A percentile compares a stretch with the other conserved stretches of the same genome.
Conservation (phyloP, 106 monocot genomes). For the Apostasia ramifera region DNA sequence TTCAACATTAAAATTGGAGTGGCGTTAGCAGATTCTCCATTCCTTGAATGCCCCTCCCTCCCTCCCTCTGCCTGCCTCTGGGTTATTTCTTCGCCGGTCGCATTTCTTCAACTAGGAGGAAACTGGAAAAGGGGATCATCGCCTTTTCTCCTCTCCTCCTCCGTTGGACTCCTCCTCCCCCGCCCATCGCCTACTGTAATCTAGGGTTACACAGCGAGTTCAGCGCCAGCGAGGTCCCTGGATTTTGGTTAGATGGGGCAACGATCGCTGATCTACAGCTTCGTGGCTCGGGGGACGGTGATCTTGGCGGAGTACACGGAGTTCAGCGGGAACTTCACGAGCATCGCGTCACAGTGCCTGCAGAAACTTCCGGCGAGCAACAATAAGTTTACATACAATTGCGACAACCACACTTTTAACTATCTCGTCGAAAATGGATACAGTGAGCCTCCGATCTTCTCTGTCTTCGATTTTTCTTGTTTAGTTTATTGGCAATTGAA, state of each 20-base stretch:
- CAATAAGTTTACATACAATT: slow-evolving; percentile 27
- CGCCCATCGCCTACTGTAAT: not conserved
- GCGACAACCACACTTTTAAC: slow-evolving; percentile 24
- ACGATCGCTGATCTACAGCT: slow-evolving; percentile 18
- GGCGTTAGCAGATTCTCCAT: no score
- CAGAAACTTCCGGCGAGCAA: slow-evolving; percentile 26
- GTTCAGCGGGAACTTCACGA: slow-evolving; percentile 26
- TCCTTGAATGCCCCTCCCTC: no score
- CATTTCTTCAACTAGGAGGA: no score
- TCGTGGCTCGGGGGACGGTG: slow-evolving; percentile 23
- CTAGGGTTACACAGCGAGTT: not conserved
- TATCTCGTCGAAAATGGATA: slow-evolving; percentile 22
- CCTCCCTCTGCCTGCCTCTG: no score
- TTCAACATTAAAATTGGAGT: no score
- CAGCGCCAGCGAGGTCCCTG: no score
- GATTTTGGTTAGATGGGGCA: slow-evolving; percentile 16
- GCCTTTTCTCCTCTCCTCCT: no score
- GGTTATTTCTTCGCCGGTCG: no score
- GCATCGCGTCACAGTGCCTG: slow-evolving; percentile 24
- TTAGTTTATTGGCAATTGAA: not conserved
- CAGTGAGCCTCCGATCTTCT: slow-evolving; percentile 5
- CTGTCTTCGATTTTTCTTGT: not conserved
- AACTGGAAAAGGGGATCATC: no score
- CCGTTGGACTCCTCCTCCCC: no score
- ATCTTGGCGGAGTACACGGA: slow-evolving; percentile 21